A percentile compares a stretch with the other conserved stretches of the same genome.
phyloP scores from a whole-genome alignment of 2,329 filamentous ascomycete species.

The Didymella pinodella region DNA sequence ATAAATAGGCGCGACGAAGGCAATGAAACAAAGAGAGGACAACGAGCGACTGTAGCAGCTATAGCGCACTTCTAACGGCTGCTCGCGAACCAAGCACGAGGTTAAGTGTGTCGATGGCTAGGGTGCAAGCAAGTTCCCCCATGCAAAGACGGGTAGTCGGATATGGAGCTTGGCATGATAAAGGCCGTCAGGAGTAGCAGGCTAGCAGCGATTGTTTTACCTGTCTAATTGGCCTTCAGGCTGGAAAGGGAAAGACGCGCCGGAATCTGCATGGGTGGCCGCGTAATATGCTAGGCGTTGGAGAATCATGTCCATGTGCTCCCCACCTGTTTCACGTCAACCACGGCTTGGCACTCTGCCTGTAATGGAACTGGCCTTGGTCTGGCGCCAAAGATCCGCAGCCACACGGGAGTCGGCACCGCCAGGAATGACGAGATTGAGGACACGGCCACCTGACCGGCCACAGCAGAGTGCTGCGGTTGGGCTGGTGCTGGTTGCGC shows the following conservation, averaged over 20 bases:
- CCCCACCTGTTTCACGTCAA: constrained; percentile 35
- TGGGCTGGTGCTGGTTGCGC: constrained; percentile 6
- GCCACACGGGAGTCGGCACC: constrained; percentile 20
- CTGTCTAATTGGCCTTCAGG: constrained; percentile 31
- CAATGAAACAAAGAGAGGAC: constrained; percentile 22
- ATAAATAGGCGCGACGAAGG: constrained; percentile 9
- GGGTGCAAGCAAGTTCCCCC: constrained; percentile 41
- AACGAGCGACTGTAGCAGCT: constrained; percentile 34
- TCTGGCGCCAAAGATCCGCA: constrained; percentile 11
- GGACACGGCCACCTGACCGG: constrained; percentile 13
- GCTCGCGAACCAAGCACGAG: constrained; percentile 31
- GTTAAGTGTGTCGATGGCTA: constrained; percentile 33
- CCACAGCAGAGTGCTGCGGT: constrained; percentile 7
- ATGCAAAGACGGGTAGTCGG: constrained; percentile 48
- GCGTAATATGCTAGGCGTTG: constrained; percentile 38
- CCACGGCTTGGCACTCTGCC: constrained; percentile 30
- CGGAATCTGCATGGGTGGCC: constrained; percentile 34
- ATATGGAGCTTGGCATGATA: constrained; percentile 41
- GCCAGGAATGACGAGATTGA: constrained; percentile 17
- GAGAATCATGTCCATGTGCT: constrained; percentile 27
- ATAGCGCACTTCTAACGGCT: constrained; percentile 37
- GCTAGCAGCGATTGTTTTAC: constrained; percentile 23
- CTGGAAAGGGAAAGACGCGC: constrained; percentile 34
- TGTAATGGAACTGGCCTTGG: constrained; percentile 25
- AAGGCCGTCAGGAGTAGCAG: constrained; percentile 32